Evolutionary conservation across 768 basidiomycete species (phyloP).

Genomic region (Auricularia heimuer): DNA sequence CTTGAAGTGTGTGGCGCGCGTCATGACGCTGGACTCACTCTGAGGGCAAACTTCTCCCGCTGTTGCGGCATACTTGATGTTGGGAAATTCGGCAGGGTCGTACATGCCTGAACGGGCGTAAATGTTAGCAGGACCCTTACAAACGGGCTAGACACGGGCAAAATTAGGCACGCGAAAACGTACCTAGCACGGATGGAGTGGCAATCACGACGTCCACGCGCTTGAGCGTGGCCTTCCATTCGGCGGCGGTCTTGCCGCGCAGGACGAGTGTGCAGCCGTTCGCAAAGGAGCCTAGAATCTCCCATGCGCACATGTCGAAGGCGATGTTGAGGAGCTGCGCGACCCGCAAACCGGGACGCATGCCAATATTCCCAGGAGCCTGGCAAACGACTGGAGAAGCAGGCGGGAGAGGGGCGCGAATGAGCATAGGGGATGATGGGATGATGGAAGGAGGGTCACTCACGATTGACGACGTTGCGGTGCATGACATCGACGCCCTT

Average conservation of each 20-base stretch:
- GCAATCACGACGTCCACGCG: slow-evolving; percentile 14
- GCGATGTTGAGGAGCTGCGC: slow-evolving; percentile 16
- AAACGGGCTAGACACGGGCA: not conserved
- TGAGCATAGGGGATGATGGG: not conserved
- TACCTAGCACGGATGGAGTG: slow-evolving; percentile 13
- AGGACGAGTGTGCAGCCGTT: slow-evolving; percentile 16
- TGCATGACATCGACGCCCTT: slow-evolving; percentile 17
- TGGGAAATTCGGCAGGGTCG: slow-evolving; percentile 13
- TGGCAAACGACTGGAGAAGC: slow-evolving; percentile 11
- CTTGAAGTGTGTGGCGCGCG: not conserved
- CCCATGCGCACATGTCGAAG: slow-evolving; percentile 17
- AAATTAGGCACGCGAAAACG: not conserved
- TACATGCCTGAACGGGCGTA: slow-evolving; percentile 2
- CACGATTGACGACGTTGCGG: slow-evolving; percentile 13
- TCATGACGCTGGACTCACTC: not conserved
- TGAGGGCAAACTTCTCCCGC: slow-evolving; percentile 16
- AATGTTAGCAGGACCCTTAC: not conserved
- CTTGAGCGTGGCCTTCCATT: slow-evolving; percentile 12
- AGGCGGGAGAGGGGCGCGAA: not conserved
- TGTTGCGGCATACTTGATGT: slow-evolving; percentile 12
- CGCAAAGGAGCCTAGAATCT: slow-evolving; percentile 13
- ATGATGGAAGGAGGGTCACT: slow-evolving; percentile 2
- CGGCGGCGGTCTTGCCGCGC: slow-evolving; percentile 12
- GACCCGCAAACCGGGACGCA: slow-evolving; percentile 15
- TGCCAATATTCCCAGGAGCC: slow-evolving; percentile 13